These are phyloP conservation scores for Pleurozium schreberi DNA, from an alignment of 225 moss, liverwort and hornwort genomes.

Conservation along the genomic window DNA sequence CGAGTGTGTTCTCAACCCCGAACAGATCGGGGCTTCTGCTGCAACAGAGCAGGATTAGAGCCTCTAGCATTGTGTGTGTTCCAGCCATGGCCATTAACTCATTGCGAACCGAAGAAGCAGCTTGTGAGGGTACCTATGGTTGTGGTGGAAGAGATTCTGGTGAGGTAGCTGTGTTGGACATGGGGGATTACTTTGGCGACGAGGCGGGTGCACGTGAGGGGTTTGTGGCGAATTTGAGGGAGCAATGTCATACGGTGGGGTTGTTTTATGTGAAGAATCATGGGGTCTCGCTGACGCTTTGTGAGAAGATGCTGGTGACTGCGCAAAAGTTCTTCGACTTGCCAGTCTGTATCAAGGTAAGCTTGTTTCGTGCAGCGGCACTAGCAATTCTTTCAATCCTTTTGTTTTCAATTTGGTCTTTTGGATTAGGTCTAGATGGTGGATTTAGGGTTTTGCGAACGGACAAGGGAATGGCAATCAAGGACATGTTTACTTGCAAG, in stretches of 20 bases:
- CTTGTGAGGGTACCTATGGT: background rate
- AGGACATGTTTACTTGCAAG: background rate
- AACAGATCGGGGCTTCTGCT: background rate
- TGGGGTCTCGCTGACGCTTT: slow-evolving; percentile 29
- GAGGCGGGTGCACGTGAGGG: slow-evolving; percentile 5
- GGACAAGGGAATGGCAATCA: background rate
- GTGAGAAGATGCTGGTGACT: slow-evolving; percentile 26
- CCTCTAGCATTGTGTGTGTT: background rate
- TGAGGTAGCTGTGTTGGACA: slow-evolving; percentile 38
- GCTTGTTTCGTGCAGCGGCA: background rate
- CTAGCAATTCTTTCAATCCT: background rate
- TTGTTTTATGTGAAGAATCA: slow-evolving; percentile 62
- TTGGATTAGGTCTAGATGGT: background rate
- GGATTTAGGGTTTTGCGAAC: background rate
- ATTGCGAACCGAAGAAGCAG: background rate
- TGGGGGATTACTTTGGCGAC: slow-evolving; percentile 32
- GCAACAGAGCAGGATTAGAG: background rate
- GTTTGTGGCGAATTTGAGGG: slow-evolving; percentile 30
- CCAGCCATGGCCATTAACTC: background rate
- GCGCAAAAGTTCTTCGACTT: slow-evolving; percentile 35
- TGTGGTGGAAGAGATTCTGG: background rate
- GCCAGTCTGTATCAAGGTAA: slow-evolving; percentile 45
- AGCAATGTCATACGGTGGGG: slow-evolving; percentile 50
- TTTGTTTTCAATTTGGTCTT: background rate
- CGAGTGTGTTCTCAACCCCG: background rate